Base-by-base conservation (phyloP, 225 moss, liverwort and hornwort species). In the Antitrichia curtipendula region DNA sequence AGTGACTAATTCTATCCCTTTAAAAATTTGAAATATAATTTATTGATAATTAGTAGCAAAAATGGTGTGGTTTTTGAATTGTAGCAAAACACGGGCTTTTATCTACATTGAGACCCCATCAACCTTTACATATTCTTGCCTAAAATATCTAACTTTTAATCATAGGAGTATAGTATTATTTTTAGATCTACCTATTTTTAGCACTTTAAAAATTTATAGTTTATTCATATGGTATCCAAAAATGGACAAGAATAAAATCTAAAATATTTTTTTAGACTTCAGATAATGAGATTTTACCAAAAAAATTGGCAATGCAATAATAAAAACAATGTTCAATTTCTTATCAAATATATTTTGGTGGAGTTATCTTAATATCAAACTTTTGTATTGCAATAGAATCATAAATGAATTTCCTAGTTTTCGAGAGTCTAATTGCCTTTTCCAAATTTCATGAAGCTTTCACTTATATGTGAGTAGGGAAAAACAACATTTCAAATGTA, bases 351-450 rank as follows among this genome's bases (percentile, higher is more conserved):
- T 22, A 66, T n/a, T 66, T 38, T 12, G 13, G 4, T 22, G 38
- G 38, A 68, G 4, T 38, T 38, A 22, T 12, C 4, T 68, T 22
- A 68, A 22, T 0, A 38, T 3, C 6, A 0, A 21, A 66, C 21
- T 66, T 66, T 2, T 2, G 5, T 62, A 5, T 2, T 4, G 1
- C 8, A 9, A 32, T 12, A 2, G 2, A 66, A n/a, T 66, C 12
- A 21, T 66, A 21, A n/a, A 66, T 66, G n/a, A n/a, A 38, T 38
- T 66, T 68, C 10, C 4, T 12, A 13, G 7, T 13, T 68, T 68
- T 12, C 1, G 0, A 68, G 2, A 68, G 12, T 68, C 2, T 0
- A 65, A 65, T n/a, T n/a, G 65, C 3, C 21, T 65, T 36, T 65
- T 3, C 0, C 1, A 0, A 21, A 21, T 21, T 65, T 65, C 12